Conservation (phyloP, 139 green algal genomes). For the Chlamydomonas applanata region DNA sequence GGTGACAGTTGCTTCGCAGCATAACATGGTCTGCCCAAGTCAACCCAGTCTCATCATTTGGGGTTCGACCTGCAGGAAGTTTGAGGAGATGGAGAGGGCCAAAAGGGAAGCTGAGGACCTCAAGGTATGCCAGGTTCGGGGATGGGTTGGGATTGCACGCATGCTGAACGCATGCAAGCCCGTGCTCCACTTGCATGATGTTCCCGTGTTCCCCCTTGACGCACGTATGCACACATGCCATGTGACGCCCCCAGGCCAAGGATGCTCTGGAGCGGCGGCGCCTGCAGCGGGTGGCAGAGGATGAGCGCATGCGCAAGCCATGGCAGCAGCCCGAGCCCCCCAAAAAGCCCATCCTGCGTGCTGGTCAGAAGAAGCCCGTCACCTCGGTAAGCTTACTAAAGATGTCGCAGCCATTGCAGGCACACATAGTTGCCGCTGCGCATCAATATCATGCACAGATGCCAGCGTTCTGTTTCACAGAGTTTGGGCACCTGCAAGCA, state of each 20-base stretch:
- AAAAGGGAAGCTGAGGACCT: constrained; percentile 26
- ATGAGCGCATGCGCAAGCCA: constrained; percentile 60
- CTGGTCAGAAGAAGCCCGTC: constrained; percentile 3
- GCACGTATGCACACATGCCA: not conserved
- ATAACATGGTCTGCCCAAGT: too few relatives aligned
- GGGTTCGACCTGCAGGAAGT: not conserved
- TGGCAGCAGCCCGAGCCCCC: constrained; percentile 42
- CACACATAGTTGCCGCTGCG: too few relatives aligned
- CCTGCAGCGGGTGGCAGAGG: constrained; percentile 32
- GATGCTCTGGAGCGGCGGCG: constrained; percentile 39
- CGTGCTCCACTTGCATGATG: not conserved
- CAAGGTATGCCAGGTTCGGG: constrained; percentile 22
- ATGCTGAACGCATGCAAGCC: not conserved
- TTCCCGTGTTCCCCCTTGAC: not conserved
- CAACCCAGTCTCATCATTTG: too few relatives aligned
- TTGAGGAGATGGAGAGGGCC: constrained; percentile 1
- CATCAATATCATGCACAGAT: too few relatives aligned
- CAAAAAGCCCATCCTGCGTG: constrained; percentile 50
- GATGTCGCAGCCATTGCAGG: too few relatives aligned
- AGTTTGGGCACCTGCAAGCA: too few relatives aligned
- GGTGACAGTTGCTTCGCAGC: too few relatives aligned
- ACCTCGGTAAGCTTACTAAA: too few relatives aligned
- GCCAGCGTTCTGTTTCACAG: too few relatives aligned
- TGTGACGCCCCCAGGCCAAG: constrained; percentile 44
- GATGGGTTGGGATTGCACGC: not conserved